Evolutionary conservation across 768 basidiomycete genomes (phyloP), one percentile per base, ranked within the genome.

Genomic region (Leccinellum luteum): DNA sequence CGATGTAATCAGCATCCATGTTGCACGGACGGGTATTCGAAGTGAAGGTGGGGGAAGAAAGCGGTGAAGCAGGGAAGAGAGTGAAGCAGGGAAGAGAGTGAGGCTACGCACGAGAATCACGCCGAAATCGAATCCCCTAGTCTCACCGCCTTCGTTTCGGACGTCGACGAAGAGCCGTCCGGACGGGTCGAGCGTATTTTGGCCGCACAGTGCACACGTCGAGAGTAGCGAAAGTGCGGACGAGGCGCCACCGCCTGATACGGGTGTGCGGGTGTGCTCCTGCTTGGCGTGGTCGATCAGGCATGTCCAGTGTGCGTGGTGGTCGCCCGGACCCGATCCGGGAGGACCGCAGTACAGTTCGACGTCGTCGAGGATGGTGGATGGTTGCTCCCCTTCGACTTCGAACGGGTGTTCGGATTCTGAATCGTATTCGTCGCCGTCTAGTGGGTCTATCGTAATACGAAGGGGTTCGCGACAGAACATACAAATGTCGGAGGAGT

Each of bases 221-320:
- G 30, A 31, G 30, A 31, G 30, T 9, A 31, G 30, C 9, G 30
- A 31, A 31, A 17, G 28, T 28, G 47, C 6, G 47, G 27, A 48
- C 15, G 47, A 48, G 27, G 8, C 27, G 27, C 47, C 6, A 13
- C 25, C 25, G 4, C 21, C 15, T 15, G 7, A 4, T 4, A 6
- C 9, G 23, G 32, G 52, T 3, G 47, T 3, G 7, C 38, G 50
- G 10, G 31, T 27, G 8, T 43, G 58, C 21, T 55, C 60, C 14
- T 43, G 58, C 21, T 53, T 61, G 2, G 56, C 66, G 31, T 60
- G 51, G 23, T 70, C 69, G 56, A 70, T 56, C 21, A 70, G 60
- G 59, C 68, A 69, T 13, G 61, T 41, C 68, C 68, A 69, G 56
- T 69, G 68, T 32, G 68, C 45, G 43, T 70, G 68, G 19, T 69